Percentiles rank a stretch among this genome's conserved stretches.
Evolutionary conservation across 2,329 filamentous ascomycete species (phyloP).

Genomic region (Talaromyces sp.): DNA sequence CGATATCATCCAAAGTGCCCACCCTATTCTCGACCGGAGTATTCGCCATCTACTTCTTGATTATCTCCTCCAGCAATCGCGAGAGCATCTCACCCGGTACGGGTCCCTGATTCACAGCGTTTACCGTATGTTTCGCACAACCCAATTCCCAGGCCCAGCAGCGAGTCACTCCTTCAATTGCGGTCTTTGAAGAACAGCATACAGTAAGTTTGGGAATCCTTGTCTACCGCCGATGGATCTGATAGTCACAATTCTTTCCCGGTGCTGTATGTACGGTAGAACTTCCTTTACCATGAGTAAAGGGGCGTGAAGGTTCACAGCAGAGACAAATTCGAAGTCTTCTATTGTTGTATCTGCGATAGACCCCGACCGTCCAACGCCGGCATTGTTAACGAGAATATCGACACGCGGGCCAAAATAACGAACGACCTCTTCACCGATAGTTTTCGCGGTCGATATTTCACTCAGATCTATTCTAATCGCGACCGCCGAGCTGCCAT

Average conservation of each 20-base stretch:
- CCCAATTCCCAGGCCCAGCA: constrained; percentile 57
- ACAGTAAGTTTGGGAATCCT: constrained; percentile 45
- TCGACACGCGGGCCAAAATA: constrained; percentile 1
- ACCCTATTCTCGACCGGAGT: constrained; percentile 51
- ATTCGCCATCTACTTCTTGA: constrained; percentile 46
- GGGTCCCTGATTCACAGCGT: constrained; percentile 56
- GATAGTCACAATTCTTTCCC: constrained; percentile 55
- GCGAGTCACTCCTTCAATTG: constrained; percentile 56
- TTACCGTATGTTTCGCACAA: constrained; percentile 54
- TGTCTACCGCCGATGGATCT: constrained; percentile 21
- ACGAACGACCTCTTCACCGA: not conserved
- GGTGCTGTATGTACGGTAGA: constrained; percentile 47
- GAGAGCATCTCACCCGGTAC: constrained; percentile 56
- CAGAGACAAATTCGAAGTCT: constrained; percentile 52
- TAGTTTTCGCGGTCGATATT: not conserved
- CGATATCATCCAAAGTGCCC: constrained; percentile 51
- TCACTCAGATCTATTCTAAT: not conserved
- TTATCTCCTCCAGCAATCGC: constrained; percentile 46
- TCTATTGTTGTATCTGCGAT: constrained; percentile 43
- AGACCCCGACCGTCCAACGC: constrained; percentile 30
- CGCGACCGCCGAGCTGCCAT: not conserved
- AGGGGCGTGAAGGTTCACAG: constrained; percentile 53
- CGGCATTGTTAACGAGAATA: constrained; percentile 36
- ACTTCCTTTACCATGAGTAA: constrained; percentile 52
- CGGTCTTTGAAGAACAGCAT: constrained; percentile 56